Evolutionary conservation across 108 stramenopile genomes (phyloP).

Genomic region (Nitzschia palea): DNA sequence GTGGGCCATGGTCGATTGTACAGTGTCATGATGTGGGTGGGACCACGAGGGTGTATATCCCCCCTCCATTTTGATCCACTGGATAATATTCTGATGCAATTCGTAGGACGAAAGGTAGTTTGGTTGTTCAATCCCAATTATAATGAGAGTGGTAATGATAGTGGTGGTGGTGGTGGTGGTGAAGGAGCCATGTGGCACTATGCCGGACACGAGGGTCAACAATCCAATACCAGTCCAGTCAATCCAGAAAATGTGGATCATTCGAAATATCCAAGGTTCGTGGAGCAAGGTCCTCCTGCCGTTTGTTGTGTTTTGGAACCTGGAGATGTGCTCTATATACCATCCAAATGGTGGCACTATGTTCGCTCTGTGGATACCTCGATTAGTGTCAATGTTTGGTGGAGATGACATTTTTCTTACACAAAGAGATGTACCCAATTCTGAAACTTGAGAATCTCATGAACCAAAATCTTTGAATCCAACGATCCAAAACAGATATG

Average conservation of each 20-base stretch:
- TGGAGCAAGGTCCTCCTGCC: constrained; percentile 29
- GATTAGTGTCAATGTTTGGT: constrained; percentile 79
- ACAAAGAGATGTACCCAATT: no score
- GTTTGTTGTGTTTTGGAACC: constrained; percentile 50
- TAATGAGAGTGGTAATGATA: background rate
- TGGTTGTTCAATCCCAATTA: constrained; percentile 43
- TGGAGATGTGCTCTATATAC: constrained; percentile 74
- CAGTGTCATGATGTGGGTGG: constrained; percentile 76
- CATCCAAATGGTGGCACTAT: constrained; percentile 79
- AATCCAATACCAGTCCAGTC: constrained; percentile 76
- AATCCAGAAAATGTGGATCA: constrained; percentile 41
- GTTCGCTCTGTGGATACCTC: constrained; percentile 60
- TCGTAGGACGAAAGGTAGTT: constrained; percentile 67
- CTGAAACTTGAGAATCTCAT: no score
- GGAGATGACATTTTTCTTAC: constrained; percentile 75
- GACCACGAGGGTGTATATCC: constrained; percentile 62
- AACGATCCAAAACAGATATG: no score
- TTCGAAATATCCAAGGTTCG: constrained; percentile 46
- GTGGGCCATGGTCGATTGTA: constrained; percentile 70
- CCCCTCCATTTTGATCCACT: constrained; percentile 84
- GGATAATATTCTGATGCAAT: constrained; percentile 77
- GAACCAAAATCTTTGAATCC: no score
- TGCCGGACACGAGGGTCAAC: constrained; percentile 51
- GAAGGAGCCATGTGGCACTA: constrained; percentile 14
- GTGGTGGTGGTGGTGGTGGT: background rate